Base-by-base conservation (phyloP, 306 rosid species). In the Parietaria judaica region DNA sequence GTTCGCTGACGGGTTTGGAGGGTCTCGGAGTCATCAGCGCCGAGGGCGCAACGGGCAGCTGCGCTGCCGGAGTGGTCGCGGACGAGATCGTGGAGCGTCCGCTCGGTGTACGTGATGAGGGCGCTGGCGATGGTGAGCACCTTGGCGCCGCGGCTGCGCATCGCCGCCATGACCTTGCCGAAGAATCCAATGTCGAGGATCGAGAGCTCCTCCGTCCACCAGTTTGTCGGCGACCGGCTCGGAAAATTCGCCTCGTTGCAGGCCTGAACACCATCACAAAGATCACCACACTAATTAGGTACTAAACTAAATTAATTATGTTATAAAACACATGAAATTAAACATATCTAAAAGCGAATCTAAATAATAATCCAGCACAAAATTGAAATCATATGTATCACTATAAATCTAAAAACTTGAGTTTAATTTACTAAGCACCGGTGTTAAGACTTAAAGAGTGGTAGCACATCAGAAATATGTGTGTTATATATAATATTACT, bases 151-250 rank as follows among this genome's bases (percentile, higher is more conserved):
- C 94, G 82, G 12, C 52, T 56, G 60, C 76, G 86, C 95, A 92
- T 82, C 14, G 84, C 76, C n/a, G 46, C 2, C 37, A 86, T 82
- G 1, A 88, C 77, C 70, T 77, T 80, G 4, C 76, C 70, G 50
- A 92, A 80, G 48, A 69, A 79, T 7, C 71, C 78, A 0, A 92
- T 68, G 49, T 80, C 84, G 8, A 92, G 71, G 0, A 78, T 69
- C 4, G 88, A 69, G 3, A 92, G 80, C 59, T 88, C 96, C 76
- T 84, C 90, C n/a, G 90, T 82, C 96, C 96, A 92, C 99, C 95
- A 86, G 11, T 86, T 86, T 41, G 88, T 84, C 17, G 95, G 95
- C 8, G 99, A 68, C 0, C 89, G 82, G 66, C 85, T 82, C 0
- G 96, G 96, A 43, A 84, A 86, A 16, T 63, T 86, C 0, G 90